Conservation (phyloP, 2,329 filamentous ascomycete species). For the Hypoxylon sp. region DNA sequence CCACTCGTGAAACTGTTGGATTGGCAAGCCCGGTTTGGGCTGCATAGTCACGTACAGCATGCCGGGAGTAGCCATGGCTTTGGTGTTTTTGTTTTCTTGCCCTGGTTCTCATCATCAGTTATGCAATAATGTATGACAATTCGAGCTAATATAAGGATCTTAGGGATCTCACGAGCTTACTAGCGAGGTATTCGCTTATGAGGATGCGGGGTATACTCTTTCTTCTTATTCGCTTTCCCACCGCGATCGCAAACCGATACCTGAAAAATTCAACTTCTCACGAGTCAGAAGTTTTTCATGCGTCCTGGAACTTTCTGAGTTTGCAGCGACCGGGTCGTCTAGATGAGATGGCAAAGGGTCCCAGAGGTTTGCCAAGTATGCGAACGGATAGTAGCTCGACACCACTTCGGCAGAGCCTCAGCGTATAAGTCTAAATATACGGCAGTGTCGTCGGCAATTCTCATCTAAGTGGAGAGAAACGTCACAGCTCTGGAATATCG, state of each 20-base stretch:
- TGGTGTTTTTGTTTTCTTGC: background rate
- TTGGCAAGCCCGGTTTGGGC: conserved; percentile 70
- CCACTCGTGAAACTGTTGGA: conserved; percentile 84
- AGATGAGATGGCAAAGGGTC: conserved; percentile 15
- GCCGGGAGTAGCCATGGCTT: conserved; percentile 62
- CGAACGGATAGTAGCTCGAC: conserved; percentile 4
- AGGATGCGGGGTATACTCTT: background rate
- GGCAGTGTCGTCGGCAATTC: conserved; percentile 33
- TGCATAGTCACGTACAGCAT: conserved; percentile 90
- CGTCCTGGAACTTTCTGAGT: conserved; percentile 2
- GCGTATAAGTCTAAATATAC: conserved; percentile 15
- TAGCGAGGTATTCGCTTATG: conserved; percentile 9
- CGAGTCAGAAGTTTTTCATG: conserved; percentile 6
- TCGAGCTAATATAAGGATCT: background rate
- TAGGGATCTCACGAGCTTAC: conserved; percentile 1
- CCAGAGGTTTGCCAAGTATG: conserved; percentile 19
- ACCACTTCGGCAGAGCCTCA: conserved; percentile 32
- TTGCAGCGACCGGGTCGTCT: conserved; percentile 1
- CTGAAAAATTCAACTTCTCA: background rate
- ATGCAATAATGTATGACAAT: background rate
- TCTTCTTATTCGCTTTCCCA: background rate
- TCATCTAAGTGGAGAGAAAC: conserved; percentile 13
- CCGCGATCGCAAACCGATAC: background rate
- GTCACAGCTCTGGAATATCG: conserved; percentile 24
- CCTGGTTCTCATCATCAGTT: background rate